These are phyloP conservation scores for Lasiodiplodia gonubiensis DNA, from an alignment of 2,329 filamentous ascomycete species.

Conservation along the genomic window DNA sequence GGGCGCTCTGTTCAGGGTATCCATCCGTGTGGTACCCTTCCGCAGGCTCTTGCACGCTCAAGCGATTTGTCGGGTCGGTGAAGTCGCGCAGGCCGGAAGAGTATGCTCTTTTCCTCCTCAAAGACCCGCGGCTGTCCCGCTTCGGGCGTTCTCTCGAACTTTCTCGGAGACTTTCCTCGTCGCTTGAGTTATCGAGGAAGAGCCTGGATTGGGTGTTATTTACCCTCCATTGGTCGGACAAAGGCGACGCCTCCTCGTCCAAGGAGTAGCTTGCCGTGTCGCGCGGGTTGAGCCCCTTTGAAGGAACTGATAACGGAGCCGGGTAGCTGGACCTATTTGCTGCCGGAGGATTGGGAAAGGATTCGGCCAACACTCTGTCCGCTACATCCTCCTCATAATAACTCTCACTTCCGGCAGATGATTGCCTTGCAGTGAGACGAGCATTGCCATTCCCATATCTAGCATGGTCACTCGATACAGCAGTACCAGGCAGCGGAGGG, in stretches of 20 bases:
- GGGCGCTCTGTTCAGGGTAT: not conserved
- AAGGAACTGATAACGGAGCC: not conserved
- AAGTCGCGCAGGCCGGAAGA: slow-evolving; percentile 7
- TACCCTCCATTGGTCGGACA: not conserved
- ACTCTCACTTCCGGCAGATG: slow-evolving; percentile 35
- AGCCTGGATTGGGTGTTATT: slow-evolving; percentile 12
- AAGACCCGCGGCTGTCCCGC: not conserved
- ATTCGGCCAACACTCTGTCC: slow-evolving; percentile 37
- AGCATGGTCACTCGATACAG: slow-evolving; percentile 4
- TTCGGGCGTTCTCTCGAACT: not conserved
- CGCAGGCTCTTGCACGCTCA: slow-evolving; percentile 1
- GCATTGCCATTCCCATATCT: not conserved
- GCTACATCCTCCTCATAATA: slow-evolving; percentile 61
- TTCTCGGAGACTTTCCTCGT: not conserved
- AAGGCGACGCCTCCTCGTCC: not conserved
- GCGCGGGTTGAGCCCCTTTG: not conserved
- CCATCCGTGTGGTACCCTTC: not conserved
- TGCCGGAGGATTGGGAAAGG: too few species aligned
- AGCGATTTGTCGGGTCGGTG: not conserved
- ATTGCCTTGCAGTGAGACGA: slow-evolving; percentile 29
- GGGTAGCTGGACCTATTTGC: slow-evolving; percentile 48
- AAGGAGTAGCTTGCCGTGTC: slow-evolving; percentile 4
- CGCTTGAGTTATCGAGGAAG: slow-evolving; percentile 11
- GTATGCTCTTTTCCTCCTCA: slow-evolving; percentile 15
- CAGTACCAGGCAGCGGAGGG: slow-evolving; percentile 14